Base-by-base conservation (phyloP, 805 yeast species). In the Tanozyma kutaoensis region DNA sequence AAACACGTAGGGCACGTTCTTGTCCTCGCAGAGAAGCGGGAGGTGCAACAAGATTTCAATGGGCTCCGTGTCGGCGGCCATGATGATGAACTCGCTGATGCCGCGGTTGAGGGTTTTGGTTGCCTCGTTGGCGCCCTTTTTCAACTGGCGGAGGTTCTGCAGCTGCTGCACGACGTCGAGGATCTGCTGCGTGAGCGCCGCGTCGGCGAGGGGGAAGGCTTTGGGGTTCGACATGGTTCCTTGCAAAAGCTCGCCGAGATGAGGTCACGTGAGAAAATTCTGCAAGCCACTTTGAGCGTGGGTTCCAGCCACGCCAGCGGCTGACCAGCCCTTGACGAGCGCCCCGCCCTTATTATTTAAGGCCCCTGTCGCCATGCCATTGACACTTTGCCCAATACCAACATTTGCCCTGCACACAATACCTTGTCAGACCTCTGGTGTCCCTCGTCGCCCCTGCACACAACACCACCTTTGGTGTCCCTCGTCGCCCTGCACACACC, bases 51-150 rank as follows among this genome's bases (percentile, higher is more conserved):
- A 76, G 60, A 91, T 88, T 69, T 91, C 99, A 53, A 91, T 86
- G 48, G 99, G 99, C 65, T 86, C 95, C 49, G 98, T 85, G 57
- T 91, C 99, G 47, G 98, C 99, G 42, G 99, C 98, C 96, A 91
- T 84, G 66, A 88, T 82, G 61, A 88, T 86, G 72, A 88, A 88
- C 68, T 88, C 98, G 48, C 96, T 81, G 52, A 88, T 88, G 76
- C 98, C 98, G 72, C 97, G 81, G 80, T 88, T 88, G 66, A 88
- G 73, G 48, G 96, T 88, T 73, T 88, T 88, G 65, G 96, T 91
- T 52, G 97, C 94, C 69, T 91, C 99, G 61, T 91, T 91, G 45
- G 99, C 98, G 64, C 99, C 99, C 64, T 91, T 91, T 74, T 91
- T 91, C 62, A 91, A 75, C 67, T 91, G 99, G 71, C 97, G 85